Evolutionary conservation across 805 yeast species (phyloP).

Genomic region (Yueomyces sinensis): DNA sequence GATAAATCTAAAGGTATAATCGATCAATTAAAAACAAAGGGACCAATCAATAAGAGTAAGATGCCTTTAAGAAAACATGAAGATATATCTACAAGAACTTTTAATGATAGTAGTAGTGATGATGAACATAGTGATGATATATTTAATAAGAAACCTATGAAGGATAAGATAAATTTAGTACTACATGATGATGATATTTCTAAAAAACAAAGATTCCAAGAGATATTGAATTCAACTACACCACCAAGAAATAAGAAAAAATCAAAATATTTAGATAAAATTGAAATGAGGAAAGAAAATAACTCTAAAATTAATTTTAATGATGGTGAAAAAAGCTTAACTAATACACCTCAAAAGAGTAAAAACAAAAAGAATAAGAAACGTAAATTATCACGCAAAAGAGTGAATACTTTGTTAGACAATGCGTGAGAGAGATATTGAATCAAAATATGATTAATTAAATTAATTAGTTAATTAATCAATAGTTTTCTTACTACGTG

Average conservation of each 20-base stretch:
- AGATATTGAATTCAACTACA: neutral
- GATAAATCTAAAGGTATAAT: constrained; percentile 23
- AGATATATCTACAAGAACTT: no score
- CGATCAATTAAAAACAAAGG: constrained; percentile 13
- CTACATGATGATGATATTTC: neutral
- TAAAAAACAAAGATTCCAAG: neutral
- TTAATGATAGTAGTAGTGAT: neutral
- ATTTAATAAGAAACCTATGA: neutral
- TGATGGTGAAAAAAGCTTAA: no score
- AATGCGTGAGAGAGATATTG: no score
- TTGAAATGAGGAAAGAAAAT: no score
- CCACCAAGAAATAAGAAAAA: no score
- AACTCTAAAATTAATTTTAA: no score
- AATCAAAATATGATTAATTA: no score
- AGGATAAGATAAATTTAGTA: neutral
- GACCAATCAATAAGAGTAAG: neutral
- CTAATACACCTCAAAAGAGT: neutral
- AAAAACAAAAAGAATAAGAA: constrained; percentile 3
- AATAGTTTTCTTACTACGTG: no score
- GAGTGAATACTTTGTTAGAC: constrained; percentile 10
- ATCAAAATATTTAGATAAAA: neutral
- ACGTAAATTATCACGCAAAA: constrained; percentile 11
- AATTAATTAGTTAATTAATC: no score
- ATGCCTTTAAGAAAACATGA: no score
- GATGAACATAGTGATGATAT: neutral